Evolutionary conservation across 805 yeast species (phyloP), one percentile per base, ranked within the genome.

Genomic region (Metschnikowia koreensis): DNA sequence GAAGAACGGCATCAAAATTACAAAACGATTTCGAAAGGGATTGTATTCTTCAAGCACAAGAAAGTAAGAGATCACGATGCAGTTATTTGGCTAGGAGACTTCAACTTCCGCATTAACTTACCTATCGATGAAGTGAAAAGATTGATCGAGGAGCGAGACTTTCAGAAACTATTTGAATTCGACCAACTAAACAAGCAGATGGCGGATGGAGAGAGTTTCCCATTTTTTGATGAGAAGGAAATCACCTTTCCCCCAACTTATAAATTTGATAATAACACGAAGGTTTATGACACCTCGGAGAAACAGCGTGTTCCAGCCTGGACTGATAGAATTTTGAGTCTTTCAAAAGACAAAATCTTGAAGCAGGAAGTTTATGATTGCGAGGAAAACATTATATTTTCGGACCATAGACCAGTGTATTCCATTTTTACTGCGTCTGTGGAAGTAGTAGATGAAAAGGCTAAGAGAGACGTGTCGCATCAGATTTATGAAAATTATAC

Each of bases 231-330:
- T 56, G 99, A 94, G 69, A 81, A 83, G 75, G 86, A 81, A 46
- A 87, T 94, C 42, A 73, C 71, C 16, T 93, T 94, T 62, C 79
- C 86, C 7, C 99, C 99, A 6, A 94, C 99, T 0, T 94, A 94
- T 70, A 94, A 94, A 65, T 94, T 86, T 66, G 96, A 94, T 65
- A 87, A 89, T 45, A 96, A 96, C 5, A 86, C 96, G 0, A 81
- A 80, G 44, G 69, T 64, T 2, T 94, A 92, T 65, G 99, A 94
- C 66, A 81, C 96, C 0, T 85, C 96, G 39, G 98, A 93, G 62
- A 94, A 94, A 68, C 85, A 84, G 67, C 81, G 99, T 55, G 84
- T 89, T 11, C 99, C 99, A 1, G 96, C 99, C 0, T 94, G 99
- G 99, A 92, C 98, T 2, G 99, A 94, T 70, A 73, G 99, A 51